Percentiles rank a stretch among this genome's conserved stretches.
Conservation (phyloP, 192 early-diverging fungal species). For the Coemansia sp. region DNA sequence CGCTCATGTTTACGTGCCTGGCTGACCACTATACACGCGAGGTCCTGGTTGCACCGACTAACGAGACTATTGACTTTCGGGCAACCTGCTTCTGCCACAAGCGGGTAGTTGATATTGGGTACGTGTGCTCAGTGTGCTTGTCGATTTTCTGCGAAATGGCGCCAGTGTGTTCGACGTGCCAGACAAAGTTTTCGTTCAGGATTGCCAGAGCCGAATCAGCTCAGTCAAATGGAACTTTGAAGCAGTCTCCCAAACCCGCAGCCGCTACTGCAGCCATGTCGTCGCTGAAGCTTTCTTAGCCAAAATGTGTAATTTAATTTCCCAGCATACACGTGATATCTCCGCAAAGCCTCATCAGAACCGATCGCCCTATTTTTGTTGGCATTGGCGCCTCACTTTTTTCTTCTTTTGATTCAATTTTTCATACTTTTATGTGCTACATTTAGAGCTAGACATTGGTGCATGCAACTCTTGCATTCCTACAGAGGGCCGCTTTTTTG, state of each 20-base stretch:
- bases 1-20: slow-evolving; percentile 77
- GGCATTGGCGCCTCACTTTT: neutral
- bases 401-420: neutral
- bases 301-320: neutral
- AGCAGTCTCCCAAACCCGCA: slow-evolving; percentile 1
- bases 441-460: neutral
- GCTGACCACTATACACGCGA: slow-evolving; percentile 76
- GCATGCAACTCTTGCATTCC: neutral
- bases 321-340: neutral
- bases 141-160: slow-evolving; percentile 79
- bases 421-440: neutral
- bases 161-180: slow-evolving; percentile 77
- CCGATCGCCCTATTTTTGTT: neutral
- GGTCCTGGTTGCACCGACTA: slow-evolving; percentile 68
- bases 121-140: slow-evolving; percentile 97
- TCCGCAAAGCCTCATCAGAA: neutral
- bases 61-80: slow-evolving; percentile 85
- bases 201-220: slow-evolving; percentile 17
- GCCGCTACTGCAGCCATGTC: slow-evolving; percentile 7
- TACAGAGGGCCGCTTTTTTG: neutral
- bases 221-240: slow-evolving; percentile 9
- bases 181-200: slow-evolving; percentile 70
- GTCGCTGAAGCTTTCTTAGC: neutral
- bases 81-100: slow-evolving; percentile 98
- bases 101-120: slow-evolving; percentile 86